Evolutionary conservation across 78 protist genomes (phyloP), one percentile per base, ranked within the genome.

Genomic region (Polysphondylium violaceum): DNA sequence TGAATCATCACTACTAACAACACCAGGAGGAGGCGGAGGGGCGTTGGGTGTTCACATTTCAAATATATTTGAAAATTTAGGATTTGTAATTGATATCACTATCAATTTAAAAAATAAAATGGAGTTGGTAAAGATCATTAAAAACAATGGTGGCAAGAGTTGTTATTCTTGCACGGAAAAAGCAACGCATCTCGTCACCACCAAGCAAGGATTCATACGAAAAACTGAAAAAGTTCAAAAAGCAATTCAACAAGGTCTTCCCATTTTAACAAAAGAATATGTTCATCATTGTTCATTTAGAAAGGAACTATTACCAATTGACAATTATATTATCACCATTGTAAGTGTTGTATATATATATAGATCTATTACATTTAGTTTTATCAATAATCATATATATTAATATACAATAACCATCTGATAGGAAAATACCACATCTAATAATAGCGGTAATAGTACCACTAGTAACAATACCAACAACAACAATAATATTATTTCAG

Each of bases 281-380:
- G 90, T 83, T 25, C 90, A 83, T 69, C 76, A 83, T 69, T 83
- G 90, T 27, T 76, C 90, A 19, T 83, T 69, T 58, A 83, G 53
- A 50, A 83, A 69, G 35, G 77, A 83, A 31, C 44, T 83, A 21
- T 35, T 83, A 3, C 60, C 36, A 1, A 50, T 83, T 44, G 90
- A 83, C 27, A 61, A 63, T 12, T 83, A 83, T 58, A 60, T 36
- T 25, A 53, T 83, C 33, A 55, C 50, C 35, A 14, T 27, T 55
- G 41, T 16, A 61, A 61, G 36, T n/a, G n/a, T n/a, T n/a, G n/a
- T n/a, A n/a, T n/a, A n/a, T n/a, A n/a, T n/a, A 64, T 64, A 33
- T 64, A 21, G 41, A 47, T 64, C 31, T 19, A 47, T 63, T 2
- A 2, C 19, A 11, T 58, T 23, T 41, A 40, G 14, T 40, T 11